These are phyloP conservation scores for Lasiosphaeria miniovina DNA, from an alignment of 495 filamentous ascomycete species.

Conservation along the genomic window DNA sequence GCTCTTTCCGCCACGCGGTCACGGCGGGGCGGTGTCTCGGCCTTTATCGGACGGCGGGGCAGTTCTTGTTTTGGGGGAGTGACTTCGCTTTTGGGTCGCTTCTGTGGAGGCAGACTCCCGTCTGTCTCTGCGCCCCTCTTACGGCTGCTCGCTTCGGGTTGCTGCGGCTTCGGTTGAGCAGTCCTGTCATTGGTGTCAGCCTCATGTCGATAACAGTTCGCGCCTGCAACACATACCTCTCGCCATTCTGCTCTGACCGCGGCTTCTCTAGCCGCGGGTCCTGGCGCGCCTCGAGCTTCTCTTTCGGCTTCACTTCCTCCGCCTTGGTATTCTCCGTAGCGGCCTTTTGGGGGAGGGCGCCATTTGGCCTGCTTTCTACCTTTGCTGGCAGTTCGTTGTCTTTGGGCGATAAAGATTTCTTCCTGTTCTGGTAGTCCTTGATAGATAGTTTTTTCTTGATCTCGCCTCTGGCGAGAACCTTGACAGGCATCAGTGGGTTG, in stretches of 20 bases:
- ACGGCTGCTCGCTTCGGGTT: slow-evolving; percentile 33
- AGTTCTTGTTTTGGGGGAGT: slow-evolving; percentile 23
- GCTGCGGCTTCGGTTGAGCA: slow-evolving; percentile 15
- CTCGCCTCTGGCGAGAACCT: slow-evolving; percentile 33
- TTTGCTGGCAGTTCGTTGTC: slow-evolving; percentile 30
- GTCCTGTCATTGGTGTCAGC: slow-evolving; percentile 20
- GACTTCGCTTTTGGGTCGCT: slow-evolving; percentile 38
- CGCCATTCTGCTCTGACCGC: slow-evolving; percentile 26
- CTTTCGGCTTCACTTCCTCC: slow-evolving; percentile 18
- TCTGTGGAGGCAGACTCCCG: slow-evolving; percentile 32
- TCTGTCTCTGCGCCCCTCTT: slow-evolving; percentile 40
- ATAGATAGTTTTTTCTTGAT: slow-evolving; percentile 47
- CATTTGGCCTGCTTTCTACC: slow-evolving; percentile 20
- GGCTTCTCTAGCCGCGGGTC: slow-evolving; percentile 24
- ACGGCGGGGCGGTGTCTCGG: slow-evolving; percentile 21
- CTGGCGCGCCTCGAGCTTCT: slow-evolving; percentile 27
- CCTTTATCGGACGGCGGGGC: slow-evolving; percentile 22
- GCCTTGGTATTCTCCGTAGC: slow-evolving; percentile 16
- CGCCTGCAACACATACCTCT: slow-evolving; percentile 23
- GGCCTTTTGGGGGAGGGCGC: slow-evolving; percentile 12
- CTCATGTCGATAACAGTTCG: neutral
- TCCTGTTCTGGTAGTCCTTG: slow-evolving; percentile 47
- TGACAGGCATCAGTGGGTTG: slow-evolving; percentile 19
- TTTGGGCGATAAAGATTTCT: slow-evolving; percentile 39
- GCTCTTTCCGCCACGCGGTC: slow-evolving; percentile 24